phyloP scores from a whole-genome alignment of 805 yeast genomes.

The Candida silvicultrix region DNA sequence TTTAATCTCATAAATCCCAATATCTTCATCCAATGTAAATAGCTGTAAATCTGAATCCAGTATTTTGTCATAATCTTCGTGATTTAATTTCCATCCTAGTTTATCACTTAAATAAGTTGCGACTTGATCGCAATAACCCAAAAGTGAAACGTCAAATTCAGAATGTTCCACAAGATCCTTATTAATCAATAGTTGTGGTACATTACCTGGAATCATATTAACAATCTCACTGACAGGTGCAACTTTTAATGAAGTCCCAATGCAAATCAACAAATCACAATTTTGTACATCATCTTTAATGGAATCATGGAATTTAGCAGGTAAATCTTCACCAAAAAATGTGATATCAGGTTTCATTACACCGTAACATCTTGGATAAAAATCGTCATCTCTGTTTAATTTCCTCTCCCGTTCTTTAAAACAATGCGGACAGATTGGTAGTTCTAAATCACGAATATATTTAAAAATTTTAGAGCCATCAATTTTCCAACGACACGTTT shows the following conservation, averaged over 20 bases:
- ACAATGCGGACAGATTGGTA: constrained; percentile 74
- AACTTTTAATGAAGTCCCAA: constrained; percentile 88
- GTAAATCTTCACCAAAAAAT: constrained; percentile 83
- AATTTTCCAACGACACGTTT: constrained; percentile 62
- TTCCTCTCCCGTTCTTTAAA: constrained; percentile 32
- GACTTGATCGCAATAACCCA: constrained; percentile 82
- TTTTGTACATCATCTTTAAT: constrained; percentile 52
- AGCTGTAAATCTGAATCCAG: constrained; percentile 26
- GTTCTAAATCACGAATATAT: constrained; percentile 47
- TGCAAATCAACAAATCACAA: constrained; percentile 77
- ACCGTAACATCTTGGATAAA: constrained; percentile 49
- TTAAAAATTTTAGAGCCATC: constrained; percentile 61
- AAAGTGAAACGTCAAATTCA: constrained; percentile 69
- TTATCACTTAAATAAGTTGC: constrained; percentile 56
- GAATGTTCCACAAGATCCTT: constrained; percentile 69
- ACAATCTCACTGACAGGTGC: constrained; percentile 89
- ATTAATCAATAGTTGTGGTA: constrained; percentile 79
- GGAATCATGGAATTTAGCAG: constrained; percentile 56
- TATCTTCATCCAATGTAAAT: constrained; percentile 21
- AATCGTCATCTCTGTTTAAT: constrained; percentile 22
- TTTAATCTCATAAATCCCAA: constrained; percentile 30
- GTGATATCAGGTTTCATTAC: constrained; percentile 92
- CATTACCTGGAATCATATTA: constrained; percentile 60
- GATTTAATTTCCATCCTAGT: constrained; percentile 57
- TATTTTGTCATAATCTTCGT: constrained; percentile 38